These are phyloP conservation scores for Grosmannia serpens DNA, from an alignment of 2,329 filamentous ascomycete genomes.

Conservation along the genomic window DNA sequence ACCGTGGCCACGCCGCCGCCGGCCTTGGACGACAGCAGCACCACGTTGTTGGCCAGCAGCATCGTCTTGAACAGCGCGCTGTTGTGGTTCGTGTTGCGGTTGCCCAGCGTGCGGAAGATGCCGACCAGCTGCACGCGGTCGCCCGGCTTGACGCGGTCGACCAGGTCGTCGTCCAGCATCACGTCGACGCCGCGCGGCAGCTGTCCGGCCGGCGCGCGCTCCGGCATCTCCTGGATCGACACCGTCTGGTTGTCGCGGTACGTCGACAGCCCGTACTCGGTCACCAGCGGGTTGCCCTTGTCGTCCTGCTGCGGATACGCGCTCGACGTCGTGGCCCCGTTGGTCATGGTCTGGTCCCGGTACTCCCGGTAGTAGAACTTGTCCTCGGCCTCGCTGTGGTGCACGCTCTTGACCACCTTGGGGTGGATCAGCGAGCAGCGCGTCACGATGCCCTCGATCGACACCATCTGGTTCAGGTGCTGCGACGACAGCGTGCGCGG, in stretches of 20 bases:
- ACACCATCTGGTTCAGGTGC: constrained; percentile 93
- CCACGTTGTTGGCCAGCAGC: constrained; percentile 88
- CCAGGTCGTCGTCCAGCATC: constrained; percentile 90
- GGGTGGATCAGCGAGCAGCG: constrained; percentile 90
- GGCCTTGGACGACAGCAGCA: constrained; percentile 89
- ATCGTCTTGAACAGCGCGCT: constrained; percentile 93
- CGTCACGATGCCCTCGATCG: constrained; percentile 93
- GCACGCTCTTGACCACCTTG: constrained; percentile 96
- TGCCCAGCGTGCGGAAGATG: constrained; percentile 87
- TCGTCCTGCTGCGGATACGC: constrained; percentile 93
- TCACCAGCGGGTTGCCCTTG: constrained; percentile 81
- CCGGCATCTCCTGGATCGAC: constrained; percentile 98
- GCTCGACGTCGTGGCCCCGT: constrained; percentile 75
- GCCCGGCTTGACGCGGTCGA: constrained; percentile 88
- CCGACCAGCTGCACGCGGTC: constrained; percentile 96
- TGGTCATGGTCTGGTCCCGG: constrained; percentile 94
- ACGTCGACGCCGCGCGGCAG: constrained; percentile 92
- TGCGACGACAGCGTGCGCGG: constrained; percentile 81
- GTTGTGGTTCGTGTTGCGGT: constrained; percentile 80
- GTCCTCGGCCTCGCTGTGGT: constrained; percentile 81
- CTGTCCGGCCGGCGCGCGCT: constrained; percentile 88
- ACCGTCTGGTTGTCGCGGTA: constrained; percentile 97
- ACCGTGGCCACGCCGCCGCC: constrained; percentile 87
- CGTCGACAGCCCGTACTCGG: constrained; percentile 91
- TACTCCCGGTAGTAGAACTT: constrained; percentile 87